These are phyloP conservation scores for Hypoxylon subgilvum DNA, from an alignment of 495 filamentous ascomycete genomes.

Conservation along the genomic window DNA sequence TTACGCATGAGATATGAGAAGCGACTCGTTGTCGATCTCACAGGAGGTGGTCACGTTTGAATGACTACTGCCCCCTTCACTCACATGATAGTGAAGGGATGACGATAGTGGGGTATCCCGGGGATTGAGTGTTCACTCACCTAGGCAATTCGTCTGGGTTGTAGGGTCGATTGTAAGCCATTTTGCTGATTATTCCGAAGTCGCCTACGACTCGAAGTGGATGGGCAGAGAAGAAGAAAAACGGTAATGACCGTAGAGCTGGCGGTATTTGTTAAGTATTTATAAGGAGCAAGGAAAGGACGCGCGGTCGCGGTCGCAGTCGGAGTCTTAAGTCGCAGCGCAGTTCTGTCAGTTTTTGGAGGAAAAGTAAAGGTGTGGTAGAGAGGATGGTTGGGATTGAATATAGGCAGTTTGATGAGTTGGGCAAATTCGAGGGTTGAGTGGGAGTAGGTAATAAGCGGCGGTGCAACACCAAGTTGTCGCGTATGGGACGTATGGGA, in stretches of 20 bases:
- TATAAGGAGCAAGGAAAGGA: not conserved
- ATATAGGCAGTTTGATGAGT: constrained; percentile 17
- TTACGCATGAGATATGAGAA: constrained; percentile 22
- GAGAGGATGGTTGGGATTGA: too few relatives aligned
- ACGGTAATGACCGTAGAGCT: constrained; percentile 8
- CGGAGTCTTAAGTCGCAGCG: constrained; percentile 11
- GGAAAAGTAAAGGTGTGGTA: not conserved
- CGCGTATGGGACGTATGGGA: constrained; percentile 8
- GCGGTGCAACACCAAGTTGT: constrained; percentile 28
- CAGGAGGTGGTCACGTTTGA: constrained; percentile 2
- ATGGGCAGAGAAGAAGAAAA: constrained; percentile 3
- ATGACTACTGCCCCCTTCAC: not conserved
- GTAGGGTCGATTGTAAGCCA: constrained; percentile 93
- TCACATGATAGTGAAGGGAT: constrained; percentile 10
- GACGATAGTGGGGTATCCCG: constrained; percentile 32
- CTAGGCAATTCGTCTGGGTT: constrained; percentile 98
- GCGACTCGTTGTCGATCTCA: constrained; percentile 15
- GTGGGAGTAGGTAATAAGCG: constrained; percentile 13
- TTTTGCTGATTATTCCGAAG: constrained; percentile 45
- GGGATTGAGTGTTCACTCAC: constrained; percentile 61
- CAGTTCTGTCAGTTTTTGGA: constrained; percentile 16
- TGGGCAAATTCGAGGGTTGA: constrained; percentile 30
- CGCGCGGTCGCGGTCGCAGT: too few relatives aligned
- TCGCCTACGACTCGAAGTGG: constrained; percentile 14
- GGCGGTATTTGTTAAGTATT: not conserved